These are phyloP conservation scores for Candida suzukii DNA, from an alignment of 805 yeast species.

Conservation along the genomic window DNA sequence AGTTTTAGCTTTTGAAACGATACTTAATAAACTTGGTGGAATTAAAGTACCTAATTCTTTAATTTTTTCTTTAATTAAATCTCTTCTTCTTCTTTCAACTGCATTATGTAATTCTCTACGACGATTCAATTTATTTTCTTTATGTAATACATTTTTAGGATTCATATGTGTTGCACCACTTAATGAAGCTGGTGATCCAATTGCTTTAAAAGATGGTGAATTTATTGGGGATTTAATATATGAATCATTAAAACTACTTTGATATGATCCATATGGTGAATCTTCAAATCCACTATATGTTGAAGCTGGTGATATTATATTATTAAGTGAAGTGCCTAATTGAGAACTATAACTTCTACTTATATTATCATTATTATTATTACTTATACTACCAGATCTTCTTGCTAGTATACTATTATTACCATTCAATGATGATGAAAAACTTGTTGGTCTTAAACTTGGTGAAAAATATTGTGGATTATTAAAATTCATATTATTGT, in stretches of 20 bases:
- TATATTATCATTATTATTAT: slow-evolving; percentile 12
- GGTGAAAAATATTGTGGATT: slow-evolving; percentile 23
- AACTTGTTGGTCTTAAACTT: slow-evolving; percentile 12
- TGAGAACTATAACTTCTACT: slow-evolving; percentile 19
- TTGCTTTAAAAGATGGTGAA: slow-evolving; percentile 26
- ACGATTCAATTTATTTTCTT: slow-evolving; percentile 68
- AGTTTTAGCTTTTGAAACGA: slow-evolving; percentile 17
- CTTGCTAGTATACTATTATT: slow-evolving; percentile 4
- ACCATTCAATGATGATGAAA: slow-evolving; percentile 9
- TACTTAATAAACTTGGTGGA: slow-evolving; percentile 64
- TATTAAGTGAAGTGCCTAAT: slow-evolving; percentile 24
- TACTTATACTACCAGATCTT: slow-evolving; percentile 17
- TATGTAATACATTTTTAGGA: slow-evolving; percentile 28
- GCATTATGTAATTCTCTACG: slow-evolving; percentile 90
- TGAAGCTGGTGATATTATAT: slow-evolving; percentile 26
- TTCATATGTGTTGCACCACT: slow-evolving; percentile 27
- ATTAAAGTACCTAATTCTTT: slow-evolving; percentile 75
- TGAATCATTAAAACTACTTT: slow-evolving; percentile 20
- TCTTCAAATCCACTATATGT: slow-evolving; percentile 27
- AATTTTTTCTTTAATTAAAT: slow-evolving; percentile 81
- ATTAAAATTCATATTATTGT: slow-evolving; percentile 8
- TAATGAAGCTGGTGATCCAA: slow-evolving; percentile 26
- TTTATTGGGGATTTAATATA: slow-evolving; percentile 27
- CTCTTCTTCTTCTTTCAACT: slow-evolving; percentile 88
- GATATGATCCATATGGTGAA: slow-evolving; percentile 29